Base-by-base conservation (phyloP, 305 asterid species). In the Fraxinus sp. region DNA sequence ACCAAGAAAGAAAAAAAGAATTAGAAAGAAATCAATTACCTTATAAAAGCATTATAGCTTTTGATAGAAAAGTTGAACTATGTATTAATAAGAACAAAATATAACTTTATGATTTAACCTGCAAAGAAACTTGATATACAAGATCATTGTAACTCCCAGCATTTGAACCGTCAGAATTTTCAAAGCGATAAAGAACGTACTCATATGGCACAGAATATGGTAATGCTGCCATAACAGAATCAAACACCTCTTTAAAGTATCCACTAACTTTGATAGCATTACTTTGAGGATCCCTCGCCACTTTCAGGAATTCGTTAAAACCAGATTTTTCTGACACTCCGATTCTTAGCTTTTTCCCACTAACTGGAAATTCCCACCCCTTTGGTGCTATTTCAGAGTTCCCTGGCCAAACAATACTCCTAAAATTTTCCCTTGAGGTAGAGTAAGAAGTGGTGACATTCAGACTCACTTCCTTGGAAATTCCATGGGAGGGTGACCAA, bases 381-480 rank as follows among this genome's bases (percentile, higher is more conserved):
- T 79, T 88, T 2, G 97, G 97, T 49, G 57, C 52, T 39, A 1
- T 35, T 0, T 73, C 55, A 0, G 87, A 79, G 66, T 78, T 75
- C 74, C 97, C 97, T 0, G 93, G 93, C 97, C 94, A 91, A 30
- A 85, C 46, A 75, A 90, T 80, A 26, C 52, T 57, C 75, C 78
- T 71, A 14, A 82, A 80, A 9, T 78, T 81, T 7, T 32, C 82
- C 64, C 43, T 81, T 13, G 78, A 37, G 32, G 33, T 33, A 2
- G 72, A 72, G 13, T 57, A 55, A 32, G 72, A n/a, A 22, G 73
- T 79, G 59, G 20, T 14, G 59, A 49, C 59, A 14, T 49, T 49
- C 13, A 13, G 77, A 64, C 55, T 57, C 79, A 62, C 30, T 59
- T 79, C 64, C 59, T 41, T 75, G 1, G 82, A 52, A 85, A 87